These are phyloP conservation scores for Colletotrichum sp. DNA, from an alignment of 2,329 filamentous ascomycete species.

Conservation along the genomic window DNA sequence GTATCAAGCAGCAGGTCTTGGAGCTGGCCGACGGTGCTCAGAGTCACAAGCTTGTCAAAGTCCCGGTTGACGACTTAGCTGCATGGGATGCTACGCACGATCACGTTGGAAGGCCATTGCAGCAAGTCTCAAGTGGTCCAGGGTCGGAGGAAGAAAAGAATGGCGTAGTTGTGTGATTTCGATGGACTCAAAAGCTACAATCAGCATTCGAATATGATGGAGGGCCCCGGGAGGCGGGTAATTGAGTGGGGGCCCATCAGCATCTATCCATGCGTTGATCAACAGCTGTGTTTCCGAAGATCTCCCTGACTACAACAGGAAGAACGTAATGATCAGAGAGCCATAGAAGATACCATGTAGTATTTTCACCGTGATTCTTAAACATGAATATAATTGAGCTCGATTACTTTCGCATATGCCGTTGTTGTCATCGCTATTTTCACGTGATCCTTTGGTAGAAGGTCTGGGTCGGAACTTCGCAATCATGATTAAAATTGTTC, in stretches of 20 bases:
- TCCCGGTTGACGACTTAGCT: slow-evolving; percentile 52
- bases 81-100: slow-evolving; percentile 66
- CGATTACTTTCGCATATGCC: not conserved
- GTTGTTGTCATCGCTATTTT: not conserved
- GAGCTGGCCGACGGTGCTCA: slow-evolving; percentile 39
- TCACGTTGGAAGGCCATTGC: slow-evolving; percentile 33
- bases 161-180: not conserved
- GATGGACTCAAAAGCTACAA: not conserved
- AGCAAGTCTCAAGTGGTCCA: not conserved
- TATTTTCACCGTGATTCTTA: too few relatives aligned
- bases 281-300: too few relatives aligned
- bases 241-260: too few relatives aligned
- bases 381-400: too few relatives aligned
- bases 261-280: too few relatives aligned
- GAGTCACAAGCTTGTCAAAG: slow-evolving; percentile 53
- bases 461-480: not conserved
- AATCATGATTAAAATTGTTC: not conserved
- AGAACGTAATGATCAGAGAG: too few relatives aligned
- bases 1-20: slow-evolving; percentile 56
- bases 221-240: too few relatives aligned
- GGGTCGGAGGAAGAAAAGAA: not conserved
- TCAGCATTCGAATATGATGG: not conserved
- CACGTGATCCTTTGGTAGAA: not conserved
- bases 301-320: too few relatives aligned
- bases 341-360: too few relatives aligned